A percentile compares a stretch with the other conserved stretches of the same genome.
Evolutionary conservation across 352 stramenopile species (phyloP).

Genomic region (Pythium aquatile): DNA sequence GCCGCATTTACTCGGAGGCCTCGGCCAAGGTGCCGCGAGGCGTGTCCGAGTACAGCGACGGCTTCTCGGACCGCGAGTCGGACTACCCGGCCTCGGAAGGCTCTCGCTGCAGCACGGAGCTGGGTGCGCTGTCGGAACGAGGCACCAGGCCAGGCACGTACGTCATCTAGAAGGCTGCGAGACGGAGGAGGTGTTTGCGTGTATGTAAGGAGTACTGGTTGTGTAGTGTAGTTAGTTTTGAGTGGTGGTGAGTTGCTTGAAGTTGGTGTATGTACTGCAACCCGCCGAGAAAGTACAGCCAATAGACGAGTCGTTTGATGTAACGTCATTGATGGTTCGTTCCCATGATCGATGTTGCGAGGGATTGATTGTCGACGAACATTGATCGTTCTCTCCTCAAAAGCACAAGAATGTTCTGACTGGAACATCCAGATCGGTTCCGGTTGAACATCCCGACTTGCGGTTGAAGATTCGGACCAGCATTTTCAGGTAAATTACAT

Average conservation of each 20-base stretch:
- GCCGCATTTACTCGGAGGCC: slow-evolving; percentile 18
- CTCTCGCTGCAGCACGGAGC: slow-evolving; percentile 18
- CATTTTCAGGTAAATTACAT: neutral
- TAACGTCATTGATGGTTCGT: neutral
- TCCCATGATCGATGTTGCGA: neutral
- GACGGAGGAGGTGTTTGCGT: neutral
- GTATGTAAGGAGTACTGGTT: neutral
- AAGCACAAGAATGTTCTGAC: slow-evolving; percentile 1
- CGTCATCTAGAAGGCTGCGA: slow-evolving; percentile 1
- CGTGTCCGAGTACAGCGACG: slow-evolving; percentile 8
- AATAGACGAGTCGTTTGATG: slow-evolving; percentile 1
- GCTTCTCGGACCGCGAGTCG: slow-evolving; percentile 20
- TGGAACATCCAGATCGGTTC: neutral
- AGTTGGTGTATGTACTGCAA: neutral
- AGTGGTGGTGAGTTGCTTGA: neutral
- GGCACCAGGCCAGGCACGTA: slow-evolving; percentile 11
- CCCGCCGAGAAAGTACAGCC: neutral
- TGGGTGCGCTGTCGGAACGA: slow-evolving; percentile 16
- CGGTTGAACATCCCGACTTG: slow-evolving; percentile 2
- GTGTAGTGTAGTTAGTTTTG: neutral
- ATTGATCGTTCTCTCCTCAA: neutral
- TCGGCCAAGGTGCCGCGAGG: neutral
- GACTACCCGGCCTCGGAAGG: slow-evolving; percentile 8
- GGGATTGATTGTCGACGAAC: neutral
- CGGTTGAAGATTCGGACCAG: slow-evolving; percentile 16